A percentile compares a stretch with the other conserved stretches of the same genome.
phyloP scores from a whole-genome alignment of 768 basidiomycete species.

The Nidularia sp. region DNA sequence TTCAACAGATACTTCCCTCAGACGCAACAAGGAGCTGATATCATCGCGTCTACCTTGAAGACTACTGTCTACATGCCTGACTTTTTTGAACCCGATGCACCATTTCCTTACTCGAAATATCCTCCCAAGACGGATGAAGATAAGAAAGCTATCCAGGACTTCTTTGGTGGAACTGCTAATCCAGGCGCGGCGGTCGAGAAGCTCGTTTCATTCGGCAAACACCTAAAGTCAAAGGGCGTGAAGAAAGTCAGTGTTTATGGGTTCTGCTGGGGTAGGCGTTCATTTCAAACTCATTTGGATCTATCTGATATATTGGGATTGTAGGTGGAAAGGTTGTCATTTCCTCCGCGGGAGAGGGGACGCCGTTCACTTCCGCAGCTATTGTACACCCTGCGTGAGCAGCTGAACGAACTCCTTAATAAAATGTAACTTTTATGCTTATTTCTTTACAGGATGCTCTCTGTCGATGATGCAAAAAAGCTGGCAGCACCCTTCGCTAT shows the following conservation, averaged over 20 bases:
- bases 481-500: constrained; percentile 50
- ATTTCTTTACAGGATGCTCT: constrained; percentile 38
- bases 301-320: neutral
- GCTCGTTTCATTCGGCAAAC: constrained; percentile 34
- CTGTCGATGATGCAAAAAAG: constrained; percentile 43
- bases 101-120: constrained; percentile 45
- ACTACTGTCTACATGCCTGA: constrained; percentile 65
- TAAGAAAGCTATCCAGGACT: constrained; percentile 48
- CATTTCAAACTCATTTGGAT: neutral
- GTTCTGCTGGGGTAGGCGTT: constrained; percentile 49
- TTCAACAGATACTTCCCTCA: constrained; percentile 48
- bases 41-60: constrained; percentile 46
- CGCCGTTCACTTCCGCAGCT: constrained; percentile 44
- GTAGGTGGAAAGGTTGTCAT: constrained; percentile 50
- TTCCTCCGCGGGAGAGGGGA: constrained; percentile 28
- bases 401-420: neutral
- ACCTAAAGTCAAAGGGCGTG: constrained; percentile 36
- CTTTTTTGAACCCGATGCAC: constrained; percentile 51
- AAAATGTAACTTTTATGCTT: neutral
- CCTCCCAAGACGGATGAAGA: constrained; percentile 52
- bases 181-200: constrained; percentile 33
- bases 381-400: constrained; percentile 58
- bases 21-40: constrained; percentile 64
- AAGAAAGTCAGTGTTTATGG: constrained; percentile 46
- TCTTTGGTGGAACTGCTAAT: constrained; percentile 54